Conservation (phyloP, 768 basidiomycete species). For the Calocybe cyanea region DNA sequence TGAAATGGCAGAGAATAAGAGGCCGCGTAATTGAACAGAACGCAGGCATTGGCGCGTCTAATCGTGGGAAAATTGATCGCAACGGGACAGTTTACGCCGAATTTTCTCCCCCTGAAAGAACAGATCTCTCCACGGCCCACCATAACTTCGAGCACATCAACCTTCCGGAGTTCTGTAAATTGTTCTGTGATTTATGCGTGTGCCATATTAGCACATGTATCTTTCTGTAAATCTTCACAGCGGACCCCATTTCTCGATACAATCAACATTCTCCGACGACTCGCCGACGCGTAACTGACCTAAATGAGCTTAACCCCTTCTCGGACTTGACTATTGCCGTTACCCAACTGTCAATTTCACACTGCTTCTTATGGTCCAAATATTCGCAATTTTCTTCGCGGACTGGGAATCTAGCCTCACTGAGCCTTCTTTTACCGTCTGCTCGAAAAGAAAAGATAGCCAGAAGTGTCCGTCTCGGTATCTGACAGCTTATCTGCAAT, state of each 20-base stretch:
- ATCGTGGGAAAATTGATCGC: conserved; percentile 33
- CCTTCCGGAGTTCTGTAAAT: conserved; percentile 4
- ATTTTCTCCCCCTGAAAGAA: conserved; percentile 28
- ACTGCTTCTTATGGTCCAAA: background rate
- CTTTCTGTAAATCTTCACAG: conserved; percentile 1
- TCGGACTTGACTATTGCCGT: conserved; percentile 2
- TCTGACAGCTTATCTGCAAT: too few species aligned
- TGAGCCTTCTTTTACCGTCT: too few species aligned
- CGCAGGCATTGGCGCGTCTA: conserved; percentile 32
- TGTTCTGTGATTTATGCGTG: conserved; percentile 13
- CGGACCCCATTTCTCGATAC: conserved; percentile 38
- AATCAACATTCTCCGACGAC: conserved; percentile 34
- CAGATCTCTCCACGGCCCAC: conserved; percentile 3
- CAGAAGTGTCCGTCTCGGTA: too few species aligned
- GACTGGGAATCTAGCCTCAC: conserved; percentile 2
- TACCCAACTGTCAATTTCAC: conserved; percentile 5
- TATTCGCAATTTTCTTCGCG: background rate
- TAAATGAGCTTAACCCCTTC: conserved; percentile 9
- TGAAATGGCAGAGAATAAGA: conserved; percentile 25
- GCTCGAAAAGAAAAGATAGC: too few species aligned
- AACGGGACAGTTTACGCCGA: conserved; percentile 28
- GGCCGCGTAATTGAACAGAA: conserved; percentile 39
- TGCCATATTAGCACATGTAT: conserved; percentile 7
- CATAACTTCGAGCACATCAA: conserved; percentile 9
- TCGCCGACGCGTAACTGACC: conserved; percentile 26